phyloP scores from a whole-genome alignment of 2,329 filamentous ascomycete genomes.

The Rutstroemia sp. region DNA sequence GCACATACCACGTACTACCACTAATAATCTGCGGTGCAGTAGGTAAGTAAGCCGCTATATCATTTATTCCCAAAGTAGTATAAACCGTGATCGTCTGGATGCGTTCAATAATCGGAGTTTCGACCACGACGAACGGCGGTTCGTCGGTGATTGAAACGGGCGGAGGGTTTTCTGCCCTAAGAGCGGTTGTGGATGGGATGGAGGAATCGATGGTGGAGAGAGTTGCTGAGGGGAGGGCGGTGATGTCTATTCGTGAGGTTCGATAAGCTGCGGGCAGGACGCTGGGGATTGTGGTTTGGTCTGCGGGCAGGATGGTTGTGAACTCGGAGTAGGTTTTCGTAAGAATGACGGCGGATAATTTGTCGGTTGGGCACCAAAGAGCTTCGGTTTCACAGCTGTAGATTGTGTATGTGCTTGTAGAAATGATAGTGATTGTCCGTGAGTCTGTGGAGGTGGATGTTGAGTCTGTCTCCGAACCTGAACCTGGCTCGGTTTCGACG shows the following conservation, averaged over 20 bases:
- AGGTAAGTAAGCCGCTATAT: not conserved
- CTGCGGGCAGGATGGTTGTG: not conserved
- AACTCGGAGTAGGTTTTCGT: not conserved
- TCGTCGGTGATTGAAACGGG: not conserved
- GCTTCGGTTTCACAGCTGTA: not conserved
- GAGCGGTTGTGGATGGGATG: not conserved
- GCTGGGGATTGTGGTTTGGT: not conserved
- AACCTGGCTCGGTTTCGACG: too few relatives aligned
- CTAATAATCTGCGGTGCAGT: not conserved
- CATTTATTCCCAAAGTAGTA: not conserved
- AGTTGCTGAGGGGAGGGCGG: not conserved
- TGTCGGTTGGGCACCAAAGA: not conserved
- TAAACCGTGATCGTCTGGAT: not conserved
- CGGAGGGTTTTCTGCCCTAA: too few relatives aligned
- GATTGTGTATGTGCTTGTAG: not conserved
- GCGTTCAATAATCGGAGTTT: not conserved
- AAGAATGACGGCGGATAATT: not conserved
- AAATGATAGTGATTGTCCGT: not conserved
- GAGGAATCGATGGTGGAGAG: not conserved
- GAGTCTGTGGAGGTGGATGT: not conserved
- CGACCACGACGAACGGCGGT: not conserved
- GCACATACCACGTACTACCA: not conserved
- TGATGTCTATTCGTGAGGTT: not conserved
- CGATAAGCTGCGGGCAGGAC: too few relatives aligned
- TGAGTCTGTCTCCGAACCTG: not conserved